A percentile compares a stretch with the other conserved stretches of the same genome.
Evolutionary conservation across 106 monocot species (phyloP).

Genomic region (Dendrobium officinale): DNA sequence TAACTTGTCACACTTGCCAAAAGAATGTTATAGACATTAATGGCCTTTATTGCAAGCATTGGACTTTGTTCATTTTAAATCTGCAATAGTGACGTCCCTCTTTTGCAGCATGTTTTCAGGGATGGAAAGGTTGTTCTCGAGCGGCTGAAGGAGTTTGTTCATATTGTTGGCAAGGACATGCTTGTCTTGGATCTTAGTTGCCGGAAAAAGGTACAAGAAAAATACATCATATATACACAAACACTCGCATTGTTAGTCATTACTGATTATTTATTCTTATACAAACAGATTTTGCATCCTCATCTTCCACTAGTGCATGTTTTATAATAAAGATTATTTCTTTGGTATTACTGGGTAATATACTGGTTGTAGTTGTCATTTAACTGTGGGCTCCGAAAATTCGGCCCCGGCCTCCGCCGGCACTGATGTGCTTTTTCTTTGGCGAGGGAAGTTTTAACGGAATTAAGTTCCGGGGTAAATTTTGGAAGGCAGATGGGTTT

Average conservation of each 20-base stretch:
- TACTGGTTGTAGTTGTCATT: no score
- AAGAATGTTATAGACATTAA: background rate
- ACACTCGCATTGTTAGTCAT: background rate
- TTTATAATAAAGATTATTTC: background rate
- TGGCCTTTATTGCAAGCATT: background rate
- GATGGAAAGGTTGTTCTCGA: slow-evolving; percentile 74
- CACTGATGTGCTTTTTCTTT: no score
- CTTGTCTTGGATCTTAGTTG: slow-evolving; percentile 93
- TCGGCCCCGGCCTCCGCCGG: no score
- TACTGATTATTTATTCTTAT: background rate
- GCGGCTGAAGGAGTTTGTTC: slow-evolving; percentile 46
- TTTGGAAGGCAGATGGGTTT: no score
- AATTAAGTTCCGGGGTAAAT: no score
- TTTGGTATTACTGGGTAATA: no score
- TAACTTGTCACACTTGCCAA: background rate
- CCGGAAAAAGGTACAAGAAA: slow-evolving; percentile 66
- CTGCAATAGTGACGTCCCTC: background rate
- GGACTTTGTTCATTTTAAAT: background rate
- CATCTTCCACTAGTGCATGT: background rate
- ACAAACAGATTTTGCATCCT: background rate
- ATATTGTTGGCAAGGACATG: slow-evolving; percentile 52
- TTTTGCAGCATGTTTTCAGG: slow-evolving; percentile 69
- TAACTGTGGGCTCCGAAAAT: no score
- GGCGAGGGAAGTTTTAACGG: no score
- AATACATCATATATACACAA: background rate